Conservation (phyloP, 2,329 filamentous ascomycete species). For the Exophiala xenobiotica region DNA sequence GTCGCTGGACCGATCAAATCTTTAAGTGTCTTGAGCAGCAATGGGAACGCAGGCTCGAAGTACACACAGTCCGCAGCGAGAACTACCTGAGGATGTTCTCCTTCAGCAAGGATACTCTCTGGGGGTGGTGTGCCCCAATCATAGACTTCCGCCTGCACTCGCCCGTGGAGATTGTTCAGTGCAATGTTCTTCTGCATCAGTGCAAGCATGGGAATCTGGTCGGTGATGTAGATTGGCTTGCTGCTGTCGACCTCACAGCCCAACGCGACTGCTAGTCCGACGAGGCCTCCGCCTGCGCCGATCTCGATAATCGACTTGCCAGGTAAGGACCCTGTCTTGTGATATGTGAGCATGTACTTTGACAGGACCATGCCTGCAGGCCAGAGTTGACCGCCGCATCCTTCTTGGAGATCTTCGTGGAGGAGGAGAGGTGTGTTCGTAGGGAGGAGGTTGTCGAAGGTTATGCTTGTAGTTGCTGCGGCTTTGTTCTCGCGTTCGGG, state of each 20-base stretch:
- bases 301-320: constrained; percentile 70
- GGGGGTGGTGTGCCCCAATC: constrained; percentile 66
- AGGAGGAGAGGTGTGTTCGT: constrained; percentile 64
- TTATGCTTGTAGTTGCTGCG: constrained; percentile 52
- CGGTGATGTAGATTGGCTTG: constrained; percentile 69
- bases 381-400: constrained; percentile 93
- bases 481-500: constrained; percentile 53
- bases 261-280: constrained; percentile 63
- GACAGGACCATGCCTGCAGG: constrained; percentile 86
- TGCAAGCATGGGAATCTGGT: constrained; percentile 79
- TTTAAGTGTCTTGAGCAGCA: constrained; percentile 75
- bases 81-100: constrained; percentile 68
- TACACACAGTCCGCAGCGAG: constrained; percentile 97
- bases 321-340: constrained; percentile 20
- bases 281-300: constrained; percentile 86
- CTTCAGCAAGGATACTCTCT: not conserved
- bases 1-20: constrained; percentile 66
- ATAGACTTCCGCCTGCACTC: constrained; percentile 67
- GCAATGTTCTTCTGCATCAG: constrained; percentile 84
- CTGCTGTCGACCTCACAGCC: constrained; percentile 54
- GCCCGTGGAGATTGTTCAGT: constrained; percentile 69
- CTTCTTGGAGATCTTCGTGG: constrained; percentile 80
- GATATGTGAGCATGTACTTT: constrained; percentile 70
- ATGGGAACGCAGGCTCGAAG: constrained; percentile 90
- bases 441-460: constrained; percentile 72